phyloP scores from a whole-genome alignment of 2,329 filamentous ascomycete genomes.

The Aureobasidium lini region DNA sequence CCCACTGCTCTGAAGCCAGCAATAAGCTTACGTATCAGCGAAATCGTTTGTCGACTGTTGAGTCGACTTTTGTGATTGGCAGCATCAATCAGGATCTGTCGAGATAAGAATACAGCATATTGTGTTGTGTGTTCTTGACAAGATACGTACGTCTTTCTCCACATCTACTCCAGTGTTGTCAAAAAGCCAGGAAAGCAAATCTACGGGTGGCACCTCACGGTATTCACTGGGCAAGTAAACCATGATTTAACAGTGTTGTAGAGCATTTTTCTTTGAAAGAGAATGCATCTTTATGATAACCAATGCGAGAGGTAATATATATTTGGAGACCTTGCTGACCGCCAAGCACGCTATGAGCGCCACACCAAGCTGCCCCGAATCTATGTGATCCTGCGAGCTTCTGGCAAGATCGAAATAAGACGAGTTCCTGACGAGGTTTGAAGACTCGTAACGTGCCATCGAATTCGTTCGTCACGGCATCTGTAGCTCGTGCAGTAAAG shows the following conservation, averaged over 20 bases:
- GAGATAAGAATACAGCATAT: background rate
- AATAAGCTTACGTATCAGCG: background rate
- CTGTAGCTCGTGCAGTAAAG: too few species aligned
- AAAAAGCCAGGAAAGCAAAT: background rate
- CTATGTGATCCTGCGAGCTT: background rate
- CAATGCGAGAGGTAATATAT: background rate
- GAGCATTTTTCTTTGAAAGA: background rate
- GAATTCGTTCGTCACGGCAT: too few species aligned
- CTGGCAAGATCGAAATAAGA: too few species aligned
- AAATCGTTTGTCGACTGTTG: background rate
- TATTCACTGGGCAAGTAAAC: background rate
- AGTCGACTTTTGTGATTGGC: background rate
- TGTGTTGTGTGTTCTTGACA: too few species aligned
- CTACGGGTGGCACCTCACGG: background rate
- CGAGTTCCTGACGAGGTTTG: too few species aligned
- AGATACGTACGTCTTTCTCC: background rate
- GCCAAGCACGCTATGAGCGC: background rate
- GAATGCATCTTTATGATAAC: too few species aligned
- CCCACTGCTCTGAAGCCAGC: background rate
- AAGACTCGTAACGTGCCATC: too few species aligned
- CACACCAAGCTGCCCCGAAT: background rate
- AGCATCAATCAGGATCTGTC: background rate
- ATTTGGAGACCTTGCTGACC: background rate
- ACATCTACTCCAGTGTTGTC: background rate
- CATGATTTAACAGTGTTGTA: background rate